Base-by-base conservation (phyloP, 2,329 filamentous ascomycete genomes). In the Cercospora sp. region DNA sequence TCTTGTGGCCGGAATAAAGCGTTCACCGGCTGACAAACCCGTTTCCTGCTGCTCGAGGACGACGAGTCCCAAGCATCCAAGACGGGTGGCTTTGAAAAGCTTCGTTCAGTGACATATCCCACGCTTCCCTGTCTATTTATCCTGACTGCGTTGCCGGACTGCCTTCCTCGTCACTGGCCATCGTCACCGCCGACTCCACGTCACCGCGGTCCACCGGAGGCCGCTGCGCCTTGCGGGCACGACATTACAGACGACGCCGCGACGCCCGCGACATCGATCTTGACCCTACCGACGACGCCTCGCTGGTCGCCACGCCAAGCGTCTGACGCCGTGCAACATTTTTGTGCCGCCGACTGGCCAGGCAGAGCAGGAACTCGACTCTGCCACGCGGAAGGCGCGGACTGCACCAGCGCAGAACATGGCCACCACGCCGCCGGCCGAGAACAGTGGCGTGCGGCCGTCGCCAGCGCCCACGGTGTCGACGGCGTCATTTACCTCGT, bases 401-500 rank as follows among this genome's bases (percentile, higher is more conserved):
- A 20, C 23, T 45, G 59, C 59, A 26, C 8, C 59, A 16, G 10
- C 33, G 33, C 51, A 53, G 61, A 67, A 69, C 45, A 72, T 70
- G 68, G 68, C 70, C 30, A 42, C 67, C 26, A 63, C 69, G 63
- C 60, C 68, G 53, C 63, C 69, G 61, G 23, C 57, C 62, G 45
- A 23, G 18, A 26, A 23, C 45, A 63, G 60, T n/a, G 63, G 65
- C 30, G 55, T 26, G 42, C 62, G 57, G 12, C 66, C 69, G 13
- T 66, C 81, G 70, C 81, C 82, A 70, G 79, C 78, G 67, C 79
- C 68, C 23, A 65, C 66, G 6, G 65, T 67, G 28, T 70, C 81
- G 66, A 82, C 81, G 68, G 75, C 79, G 70, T 83, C 82, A 31
- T 75, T 79, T 30, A 81, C 81, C 68, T 82, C 62, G 8, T 64